Base-by-base conservation (phyloP, 1,284 basidiomycete species). In the Pseudozyma pruni region DNA sequence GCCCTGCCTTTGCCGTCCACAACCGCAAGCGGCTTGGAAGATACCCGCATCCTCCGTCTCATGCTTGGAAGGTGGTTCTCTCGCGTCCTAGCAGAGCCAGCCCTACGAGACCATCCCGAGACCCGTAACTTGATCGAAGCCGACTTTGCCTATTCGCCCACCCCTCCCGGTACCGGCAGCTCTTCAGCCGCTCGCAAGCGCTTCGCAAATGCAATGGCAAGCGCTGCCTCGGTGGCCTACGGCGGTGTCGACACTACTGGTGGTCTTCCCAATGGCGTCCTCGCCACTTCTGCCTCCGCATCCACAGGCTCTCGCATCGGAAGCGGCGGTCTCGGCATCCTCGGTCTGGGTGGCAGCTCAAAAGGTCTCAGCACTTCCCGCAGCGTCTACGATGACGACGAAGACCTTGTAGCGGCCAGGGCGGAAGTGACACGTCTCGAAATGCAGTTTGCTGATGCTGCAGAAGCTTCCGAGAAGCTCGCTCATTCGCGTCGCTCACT, bases 401-500 rank as follows among this genome's bases (percentile, higher is more conserved):
- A 75, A 29, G 66, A 74, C 4, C 71, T 78, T 6, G 74, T 75
- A 5, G 67, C 72, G n/a, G 75, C 75, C 3, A 49, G 74, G 20
- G 74, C 66, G 7, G 75, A 78, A 43, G 75, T 78, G 7, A 78
- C 75, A 3, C 58, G 75, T n/a, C 58, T 78, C 49, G 75, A 78
- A 32, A 69, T 78, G 63, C 75, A 78, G 40, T 78, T 75, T 39
- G 70, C 64, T 25, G 62, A 73, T 22, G 75, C 75, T 19, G 75
- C 71, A 10, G 58, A 69, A 49, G 61, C 66, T 14, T 62, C 66
- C 31, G 63, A 68, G 47, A 70, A 67, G 58, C 61, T 71, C 14
- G 68, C 62, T 11, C 55, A 68, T 43, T 51, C 68, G 2, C 59
- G 70, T 7, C 55, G 64, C 37, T 52, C 53, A 7, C 56, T 74